A percentile compares a stretch with the other conserved stretches of the same genome.
Evolutionary conservation across 179 eudicot genomes (phyloP).

Genomic region (Nepenthes alata): DNA sequence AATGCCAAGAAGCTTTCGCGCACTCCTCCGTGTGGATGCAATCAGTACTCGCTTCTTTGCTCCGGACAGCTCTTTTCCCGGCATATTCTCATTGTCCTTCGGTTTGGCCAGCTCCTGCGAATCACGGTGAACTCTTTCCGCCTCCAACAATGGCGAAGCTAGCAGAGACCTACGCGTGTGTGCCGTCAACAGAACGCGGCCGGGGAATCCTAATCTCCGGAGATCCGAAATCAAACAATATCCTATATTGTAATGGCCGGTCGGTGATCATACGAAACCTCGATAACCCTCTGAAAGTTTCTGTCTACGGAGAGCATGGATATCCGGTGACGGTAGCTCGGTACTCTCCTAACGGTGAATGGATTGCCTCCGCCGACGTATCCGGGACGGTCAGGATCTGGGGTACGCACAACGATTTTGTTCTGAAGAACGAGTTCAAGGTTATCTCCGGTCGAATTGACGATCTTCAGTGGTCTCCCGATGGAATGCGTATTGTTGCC

Average conservation of each 20-base stretch:
- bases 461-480: constrained; percentile 93
- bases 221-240: constrained; percentile 63
- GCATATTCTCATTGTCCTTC: no score
- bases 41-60: no score
- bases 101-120: neutral
- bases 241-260: constrained; percentile 81
- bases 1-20: no score
- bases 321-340: constrained; percentile 85
- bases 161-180: constrained; percentile 79
- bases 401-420: constrained; percentile 81
- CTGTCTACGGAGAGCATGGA: constrained; percentile 76
- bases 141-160: constrained; percentile 36
- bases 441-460: constrained; percentile 83
- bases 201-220: constrained; percentile 89
- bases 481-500: constrained; percentile 70
- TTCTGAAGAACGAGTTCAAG: constrained; percentile 77
- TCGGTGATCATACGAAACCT: constrained; percentile 85
- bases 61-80: no score
- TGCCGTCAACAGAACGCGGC: constrained; percentile 91
- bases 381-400: constrained; percentile 88
- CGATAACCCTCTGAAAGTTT: constrained; percentile 52
- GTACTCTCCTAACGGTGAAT: constrained; percentile 82
- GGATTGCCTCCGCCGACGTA: constrained; percentile 93
- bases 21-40: no score
- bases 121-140: neutral